These are phyloP conservation scores for Fusarium lateritium DNA, from an alignment of 2,329 filamentous ascomycete genomes.

Conservation along the genomic window DNA sequence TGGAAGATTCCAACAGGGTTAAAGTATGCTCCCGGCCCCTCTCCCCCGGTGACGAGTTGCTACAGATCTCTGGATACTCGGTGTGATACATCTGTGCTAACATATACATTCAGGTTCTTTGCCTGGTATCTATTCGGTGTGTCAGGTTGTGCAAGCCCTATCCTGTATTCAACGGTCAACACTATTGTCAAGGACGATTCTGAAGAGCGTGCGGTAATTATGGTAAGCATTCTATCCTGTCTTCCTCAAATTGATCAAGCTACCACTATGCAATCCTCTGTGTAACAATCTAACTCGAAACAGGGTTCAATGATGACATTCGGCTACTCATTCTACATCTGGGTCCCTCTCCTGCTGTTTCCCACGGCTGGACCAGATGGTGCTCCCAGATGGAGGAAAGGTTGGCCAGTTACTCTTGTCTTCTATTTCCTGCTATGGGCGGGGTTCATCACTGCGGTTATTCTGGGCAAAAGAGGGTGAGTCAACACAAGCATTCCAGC, in stretches of 20 bases:
- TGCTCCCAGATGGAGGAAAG: slow-evolving; percentile 21
- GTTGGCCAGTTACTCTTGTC: slow-evolving; percentile 9
- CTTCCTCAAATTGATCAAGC: too few relatives aligned
- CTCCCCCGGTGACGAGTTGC: background rate
- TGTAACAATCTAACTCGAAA: background rate
- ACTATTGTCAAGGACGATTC: background rate
- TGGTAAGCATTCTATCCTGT: background rate
- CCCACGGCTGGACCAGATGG: slow-evolving; percentile 8
- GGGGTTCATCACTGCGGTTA: slow-evolving; percentile 3
- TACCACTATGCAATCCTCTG: too few relatives aligned
- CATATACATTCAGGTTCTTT: background rate
- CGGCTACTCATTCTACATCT: slow-evolving; percentile 16
- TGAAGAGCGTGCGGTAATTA: background rate
- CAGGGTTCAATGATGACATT: slow-evolving; percentile 22
- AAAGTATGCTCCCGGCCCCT: background rate
- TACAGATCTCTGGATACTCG: background rate
- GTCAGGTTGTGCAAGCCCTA: background rate
- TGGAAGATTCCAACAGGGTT: slow-evolving; percentile 23
- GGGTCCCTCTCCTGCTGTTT: slow-evolving; percentile 15
- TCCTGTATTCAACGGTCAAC: background rate
- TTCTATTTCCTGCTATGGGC: slow-evolving; percentile 18
- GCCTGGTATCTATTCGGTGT: background rate
- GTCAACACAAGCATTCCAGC: background rate
- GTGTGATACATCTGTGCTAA: background rate
- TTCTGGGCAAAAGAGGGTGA: slow-evolving; percentile 4